phyloP scores from a whole-genome alignment of 2,329 filamentous ascomycete species.

The Cryphonectria radicalis region DNA sequence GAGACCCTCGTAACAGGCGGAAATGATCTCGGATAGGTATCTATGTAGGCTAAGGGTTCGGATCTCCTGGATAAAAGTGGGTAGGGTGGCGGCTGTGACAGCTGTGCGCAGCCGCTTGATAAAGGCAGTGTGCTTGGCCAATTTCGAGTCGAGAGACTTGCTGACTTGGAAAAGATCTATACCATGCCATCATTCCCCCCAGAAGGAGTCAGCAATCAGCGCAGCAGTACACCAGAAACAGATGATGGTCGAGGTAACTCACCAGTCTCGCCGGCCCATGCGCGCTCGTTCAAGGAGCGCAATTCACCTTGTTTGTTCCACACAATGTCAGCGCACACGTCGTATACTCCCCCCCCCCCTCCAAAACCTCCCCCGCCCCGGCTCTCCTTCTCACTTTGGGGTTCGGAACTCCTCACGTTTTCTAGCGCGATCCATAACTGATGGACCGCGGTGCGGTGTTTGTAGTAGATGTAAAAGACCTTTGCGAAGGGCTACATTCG shows the following conservation, averaged over 20 bases:
- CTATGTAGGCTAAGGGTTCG: slow-evolving; percentile 90
- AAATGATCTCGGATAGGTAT: slow-evolving; percentile 95
- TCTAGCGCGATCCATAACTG: slow-evolving; percentile 66
- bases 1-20: slow-evolving; percentile 91
- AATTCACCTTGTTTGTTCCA: slow-evolving; percentile 70
- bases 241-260: slow-evolving; percentile 32
- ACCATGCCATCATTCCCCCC: not conserved
- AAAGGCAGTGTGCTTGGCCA: slow-evolving; percentile 98
- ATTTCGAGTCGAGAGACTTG: slow-evolving; percentile 84
- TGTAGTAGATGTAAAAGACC: slow-evolving; percentile 35
- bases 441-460: slow-evolving; percentile 41
- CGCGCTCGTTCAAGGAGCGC: slow-evolving; percentile 82
- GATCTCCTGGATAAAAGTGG: slow-evolving; percentile 88
- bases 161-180: slow-evolving; percentile 78
- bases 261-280: slow-evolving; percentile 91
- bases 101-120: slow-evolving; percentile 94
- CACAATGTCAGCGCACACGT: slow-evolving; percentile 32
- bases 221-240: slow-evolving; percentile 19
- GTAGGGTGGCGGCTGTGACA: slow-evolving; percentile 76
- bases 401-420: slow-evolving; percentile 53
- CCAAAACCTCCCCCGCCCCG: not conserved
- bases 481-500: slow-evolving; percentile 52
- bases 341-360: not conserved
- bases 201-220: slow-evolving; percentile 18
- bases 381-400: not conserved